Evolutionary conservation across 148 eudicot genomes (phyloP), one percentile per base, ranked within the genome.

Genomic region (Linanthus parryae): DNA sequence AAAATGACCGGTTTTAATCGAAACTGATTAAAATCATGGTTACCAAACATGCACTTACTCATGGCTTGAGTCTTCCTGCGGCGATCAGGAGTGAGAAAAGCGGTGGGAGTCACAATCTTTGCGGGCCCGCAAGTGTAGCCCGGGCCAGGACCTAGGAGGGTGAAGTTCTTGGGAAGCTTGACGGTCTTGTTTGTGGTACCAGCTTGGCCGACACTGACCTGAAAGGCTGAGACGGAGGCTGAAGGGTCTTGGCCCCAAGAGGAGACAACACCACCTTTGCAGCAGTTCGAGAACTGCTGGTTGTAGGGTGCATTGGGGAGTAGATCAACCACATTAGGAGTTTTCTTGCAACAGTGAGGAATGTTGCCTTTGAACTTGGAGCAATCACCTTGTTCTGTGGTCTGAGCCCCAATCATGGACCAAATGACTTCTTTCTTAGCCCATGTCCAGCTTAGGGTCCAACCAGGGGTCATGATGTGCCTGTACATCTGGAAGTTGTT

Each of bases 41-140:
- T n/a, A n/a, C n/a, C n/a, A n/a, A n/a, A 34, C 19, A 17, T 10
- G 25, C 7, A 47, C 88, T 78, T 76, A 80, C 88, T 87, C 20
- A 80, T 60, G 8, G 92, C 83, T 42, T 87, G 95, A 61, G 95
- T 87, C 69, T 75, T 87, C 39, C 95, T 75, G 13, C 87, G 84
- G 1, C 54, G 70, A 59, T 87, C 91, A 12, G 69, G 21, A 0
- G 78, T 75, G 19, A 75, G 69, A 48, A 83, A 89, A 38, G 34
- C 48, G 24, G 97, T 89, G 15, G 97, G 50, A 24, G 92, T 85
- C 13, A 85, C 97, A 56, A 85, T 39, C 75, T 83, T 90, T 34
- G 97, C 92, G n/a, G 88, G 95, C 48, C 97, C 92, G 66, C 97
- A 90, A 49, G 97, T 85, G 56, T 90, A 90, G 0, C 97, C 95